Percentiles rank a stretch among this genome's conserved stretches.
Conservation (phyloP, 73 alveolate species). For the Tetrahymena borealis region DNA sequence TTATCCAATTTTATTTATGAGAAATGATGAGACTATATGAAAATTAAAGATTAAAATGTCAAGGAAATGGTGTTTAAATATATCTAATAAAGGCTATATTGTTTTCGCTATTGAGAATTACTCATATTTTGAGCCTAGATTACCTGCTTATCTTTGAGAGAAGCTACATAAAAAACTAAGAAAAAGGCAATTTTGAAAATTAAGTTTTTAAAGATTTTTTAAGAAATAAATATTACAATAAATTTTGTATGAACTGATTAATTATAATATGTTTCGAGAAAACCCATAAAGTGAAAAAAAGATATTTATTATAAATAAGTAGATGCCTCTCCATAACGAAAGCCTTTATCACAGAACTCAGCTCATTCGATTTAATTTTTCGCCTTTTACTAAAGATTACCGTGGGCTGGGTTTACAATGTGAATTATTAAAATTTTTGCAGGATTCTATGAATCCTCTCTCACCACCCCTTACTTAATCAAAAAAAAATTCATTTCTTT, state of each 20-base stretch:
- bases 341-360: slow-evolving; percentile 86
- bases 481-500: neutral
- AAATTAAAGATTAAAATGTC: too few species aligned
- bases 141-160: too few species aligned
- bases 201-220: neutral
- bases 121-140: too few species aligned
- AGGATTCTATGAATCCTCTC: slow-evolving; percentile 16
- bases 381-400: slow-evolving; percentile 99
- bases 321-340: neutral
- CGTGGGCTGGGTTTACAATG: slow-evolving; percentile 93
- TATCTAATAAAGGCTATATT: too few species aligned
- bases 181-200: neutral
- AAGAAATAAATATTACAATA: neutral
- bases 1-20: too few species aligned
- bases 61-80: too few species aligned
- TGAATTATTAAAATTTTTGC: slow-evolving; percentile 43
- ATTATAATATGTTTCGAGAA: neutral
- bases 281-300: slow-evolving; percentile 53
- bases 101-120: too few species aligned
- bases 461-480: neutral
- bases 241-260: neutral
- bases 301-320: slow-evolving; percentile 5
- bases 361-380: slow-evolving; percentile 94
- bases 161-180: too few species aligned
- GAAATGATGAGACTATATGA: too few species aligned